Evolutionary conservation across 176 grass and related monocot genomes (phyloP).

Genomic region (Raddia distichophylla): DNA sequence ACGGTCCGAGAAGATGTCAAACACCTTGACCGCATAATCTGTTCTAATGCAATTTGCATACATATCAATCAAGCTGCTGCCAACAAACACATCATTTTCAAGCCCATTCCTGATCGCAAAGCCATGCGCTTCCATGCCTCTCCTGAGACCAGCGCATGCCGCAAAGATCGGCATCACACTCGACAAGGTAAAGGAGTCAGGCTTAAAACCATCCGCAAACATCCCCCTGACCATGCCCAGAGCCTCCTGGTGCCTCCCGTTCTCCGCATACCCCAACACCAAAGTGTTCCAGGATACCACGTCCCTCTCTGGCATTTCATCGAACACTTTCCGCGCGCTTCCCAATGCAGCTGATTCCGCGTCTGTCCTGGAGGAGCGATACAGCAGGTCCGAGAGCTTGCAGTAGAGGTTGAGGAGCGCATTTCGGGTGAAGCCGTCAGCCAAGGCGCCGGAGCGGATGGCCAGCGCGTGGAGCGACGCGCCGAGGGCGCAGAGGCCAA

Average conservation of each 20-base stretch:
- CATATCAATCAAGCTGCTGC: constrained; percentile 76
- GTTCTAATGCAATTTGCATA: constrained; percentile 57
- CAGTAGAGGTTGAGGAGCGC: constrained; percentile 72
- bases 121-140: constrained; percentile 64
- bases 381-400: constrained; percentile 34
- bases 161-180: constrained; percentile 72
- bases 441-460: constrained; percentile 56
- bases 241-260: constrained; percentile 44
- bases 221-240: constrained; percentile 58
- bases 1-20: constrained; percentile 42
- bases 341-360: background rate
- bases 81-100: constrained; percentile 54
- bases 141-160: constrained; percentile 44
- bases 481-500: constrained; percentile 46
- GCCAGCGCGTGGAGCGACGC: constrained; percentile 62
- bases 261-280: constrained; percentile 50
- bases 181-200: constrained; percentile 64
- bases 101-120: constrained; percentile 54
- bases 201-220: constrained; percentile 51
- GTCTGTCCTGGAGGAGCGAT: background rate
- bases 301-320: constrained; percentile 61
- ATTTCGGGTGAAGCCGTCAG: constrained; percentile 59
- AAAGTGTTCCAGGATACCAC: constrained; percentile 69
- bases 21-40: constrained; percentile 54
- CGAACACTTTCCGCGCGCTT: constrained; percentile 61